These are phyloP conservation scores for Oenanthe javanica DNA, from an alignment of 140 eudicot genomes.

Conservation along the genomic window DNA sequence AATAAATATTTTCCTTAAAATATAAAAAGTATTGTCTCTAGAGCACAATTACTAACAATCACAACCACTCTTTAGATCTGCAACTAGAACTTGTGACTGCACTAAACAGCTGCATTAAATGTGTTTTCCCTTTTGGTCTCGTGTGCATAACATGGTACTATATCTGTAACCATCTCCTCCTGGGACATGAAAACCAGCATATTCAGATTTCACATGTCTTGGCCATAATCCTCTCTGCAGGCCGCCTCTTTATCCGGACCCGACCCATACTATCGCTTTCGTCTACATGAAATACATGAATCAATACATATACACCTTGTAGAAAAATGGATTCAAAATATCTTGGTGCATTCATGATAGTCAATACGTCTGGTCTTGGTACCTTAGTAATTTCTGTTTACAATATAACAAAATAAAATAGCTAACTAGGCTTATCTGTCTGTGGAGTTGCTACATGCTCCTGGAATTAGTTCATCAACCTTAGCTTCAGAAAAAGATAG, in stretches of 20 bases:
- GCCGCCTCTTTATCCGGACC: neutral
- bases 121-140: neutral
- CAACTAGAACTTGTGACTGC: neutral
- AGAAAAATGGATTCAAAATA: neutral
- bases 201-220: constrained; percentile 1
- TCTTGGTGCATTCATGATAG: neutral
- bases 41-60: no score
- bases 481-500: neutral
- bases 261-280: neutral
- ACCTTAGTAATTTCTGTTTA: neutral
- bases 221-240: constrained; percentile 5
- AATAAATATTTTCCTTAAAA: no score
- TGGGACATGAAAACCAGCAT: neutral
- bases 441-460: neutral
- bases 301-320: neutral
- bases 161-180: constrained; percentile 7
- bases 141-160: constrained; percentile 5
- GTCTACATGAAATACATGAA: neutral
- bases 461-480: neutral
- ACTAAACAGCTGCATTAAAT: constrained; percentile 1
- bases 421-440: neutral
- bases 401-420: neutral
- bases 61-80: constrained; percentile 4
- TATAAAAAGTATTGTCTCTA: no score
- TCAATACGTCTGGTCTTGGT: neutral